These are phyloP conservation scores for Melaleuca quinquenervia DNA, from an alignment of 345 rosid species.

Conservation along the genomic window DNA sequence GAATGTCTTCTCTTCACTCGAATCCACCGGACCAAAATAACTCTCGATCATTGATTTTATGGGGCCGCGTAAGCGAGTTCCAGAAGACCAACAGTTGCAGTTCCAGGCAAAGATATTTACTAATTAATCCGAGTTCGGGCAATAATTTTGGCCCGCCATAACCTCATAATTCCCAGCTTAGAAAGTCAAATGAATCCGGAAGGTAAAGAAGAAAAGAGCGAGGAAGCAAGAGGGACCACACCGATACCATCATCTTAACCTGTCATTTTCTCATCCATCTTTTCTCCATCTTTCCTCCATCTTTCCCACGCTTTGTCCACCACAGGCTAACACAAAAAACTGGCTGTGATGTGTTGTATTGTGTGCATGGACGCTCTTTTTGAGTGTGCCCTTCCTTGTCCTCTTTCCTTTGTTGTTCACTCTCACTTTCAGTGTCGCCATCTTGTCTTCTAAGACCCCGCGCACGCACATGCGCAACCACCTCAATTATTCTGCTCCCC, in stretches of 20 bases:
- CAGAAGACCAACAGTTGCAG: neutral
- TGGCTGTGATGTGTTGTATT: neutral
- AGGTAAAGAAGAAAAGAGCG: neutral
- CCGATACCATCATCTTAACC: neutral
- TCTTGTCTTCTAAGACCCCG: neutral
- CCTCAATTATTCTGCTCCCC: constrained; percentile 1
- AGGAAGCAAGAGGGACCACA: neutral
- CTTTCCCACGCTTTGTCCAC: neutral
- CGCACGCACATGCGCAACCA: neutral
- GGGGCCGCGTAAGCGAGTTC: neutral
- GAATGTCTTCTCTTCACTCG: neutral
- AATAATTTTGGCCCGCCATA: neutral
- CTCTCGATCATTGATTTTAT: neutral
- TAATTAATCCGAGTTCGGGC: neutral
- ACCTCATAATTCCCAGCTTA: neutral
- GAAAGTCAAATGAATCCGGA: neutral
- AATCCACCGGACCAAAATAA: neutral
- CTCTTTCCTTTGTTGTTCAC: neutral
- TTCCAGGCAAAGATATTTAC: neutral
- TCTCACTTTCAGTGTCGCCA: neutral
- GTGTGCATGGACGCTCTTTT: neutral
- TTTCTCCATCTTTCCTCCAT: neutral
- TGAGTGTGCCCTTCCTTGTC: neutral
- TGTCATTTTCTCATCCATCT: neutral
- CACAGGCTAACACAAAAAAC: neutral